Base-by-base conservation (phyloP, 768 basidiomycete species). In the Podaxis mareebaensis region DNA sequence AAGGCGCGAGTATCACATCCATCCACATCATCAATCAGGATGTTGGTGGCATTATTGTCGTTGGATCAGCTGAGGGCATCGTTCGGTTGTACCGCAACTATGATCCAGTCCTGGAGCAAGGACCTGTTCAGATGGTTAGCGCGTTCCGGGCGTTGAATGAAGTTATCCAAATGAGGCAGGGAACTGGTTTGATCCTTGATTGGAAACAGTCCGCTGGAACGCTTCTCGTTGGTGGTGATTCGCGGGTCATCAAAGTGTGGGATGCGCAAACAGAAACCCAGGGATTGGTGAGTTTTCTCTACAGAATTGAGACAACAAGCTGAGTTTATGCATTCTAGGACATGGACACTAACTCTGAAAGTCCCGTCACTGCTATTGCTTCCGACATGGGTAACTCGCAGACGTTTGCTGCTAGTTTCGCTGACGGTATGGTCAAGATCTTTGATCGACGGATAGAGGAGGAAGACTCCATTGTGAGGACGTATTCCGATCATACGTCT, bases 11-110 rank as follows among this genome's bases (percentile, higher is more conserved):
- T 60, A 92, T 98, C 62, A 96, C 97, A 0, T 89, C 92, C 2
- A 76, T 98, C 22, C 87, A 94, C 60, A 89, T 98, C 71, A 93
- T 99, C 74, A 98, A 99, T 72, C 93, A 99, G 75, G 95, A 97
- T 62, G 91, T 95, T 13, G 91, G 93, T 8, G 95, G 94, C 1
- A 88, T 98, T 51, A 86, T 99, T 58, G 74, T 99, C 59, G 90
- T 91, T 28, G 95, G 89, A 4, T 91, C 96, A 65, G 95, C 93
- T 54, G 96, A 99, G 68, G 96, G 96, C 12, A 85, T 93, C 67
- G 86, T 99, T 67, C 92, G 96, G 36, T 79, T 99, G 22, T 99
- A 91, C 74, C 87, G 95, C 46, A 93, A 97, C 70, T 99, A 97
- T 70, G 95, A 97, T 71, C 84, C 89, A 0, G 81, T 78, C 8